Conservation (phyloP, 352 stramenopile species). For the Phytophthora aleatoria region DNA sequence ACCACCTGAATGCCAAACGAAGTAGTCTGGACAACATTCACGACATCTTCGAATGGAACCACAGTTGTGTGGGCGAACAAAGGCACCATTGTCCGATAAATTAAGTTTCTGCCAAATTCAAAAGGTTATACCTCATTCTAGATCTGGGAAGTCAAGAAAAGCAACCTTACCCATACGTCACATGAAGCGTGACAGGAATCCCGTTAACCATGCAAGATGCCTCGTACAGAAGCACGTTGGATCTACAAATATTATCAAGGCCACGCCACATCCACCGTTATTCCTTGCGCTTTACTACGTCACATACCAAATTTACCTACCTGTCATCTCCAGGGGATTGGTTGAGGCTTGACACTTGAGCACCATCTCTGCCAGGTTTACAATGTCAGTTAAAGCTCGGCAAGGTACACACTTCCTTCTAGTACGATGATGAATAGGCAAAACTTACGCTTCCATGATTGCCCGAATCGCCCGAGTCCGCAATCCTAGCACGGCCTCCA, state of each 20-base stretch:
- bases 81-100: conserved; percentile 81
- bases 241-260: conserved; percentile 27
- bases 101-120: conserved; percentile 41
- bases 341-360: conserved; percentile 55
- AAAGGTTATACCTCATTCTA: conserved; percentile 1
- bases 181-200: conserved; percentile 68
- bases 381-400: conserved; percentile 5
- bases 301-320: conserved; percentile 18
- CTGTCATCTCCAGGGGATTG: conserved; percentile 29
- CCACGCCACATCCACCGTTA: conserved; percentile 4
- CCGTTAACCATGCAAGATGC: conserved; percentile 76
- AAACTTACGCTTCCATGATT: conserved; percentile 72
- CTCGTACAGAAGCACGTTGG: conserved; percentile 84
- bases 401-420: neutral
- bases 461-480: conserved; percentile 53
- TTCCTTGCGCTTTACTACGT: neutral
- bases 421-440: neutral
- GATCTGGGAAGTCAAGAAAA: neutral
- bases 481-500: conserved; percentile 66
- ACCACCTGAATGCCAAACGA: conserved; percentile 75
- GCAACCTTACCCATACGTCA: conserved; percentile 72
- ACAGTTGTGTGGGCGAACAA: conserved; percentile 73
- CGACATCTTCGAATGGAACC: conserved; percentile 63
- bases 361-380: conserved; percentile 40
- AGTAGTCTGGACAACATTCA: conserved; percentile 55